A percentile compares a stretch with the other conserved stretches of the same genome.
phyloP scores from a whole-genome alignment of 495 filamentous ascomycete species.

The Penicillium maclennaniae region DNA sequence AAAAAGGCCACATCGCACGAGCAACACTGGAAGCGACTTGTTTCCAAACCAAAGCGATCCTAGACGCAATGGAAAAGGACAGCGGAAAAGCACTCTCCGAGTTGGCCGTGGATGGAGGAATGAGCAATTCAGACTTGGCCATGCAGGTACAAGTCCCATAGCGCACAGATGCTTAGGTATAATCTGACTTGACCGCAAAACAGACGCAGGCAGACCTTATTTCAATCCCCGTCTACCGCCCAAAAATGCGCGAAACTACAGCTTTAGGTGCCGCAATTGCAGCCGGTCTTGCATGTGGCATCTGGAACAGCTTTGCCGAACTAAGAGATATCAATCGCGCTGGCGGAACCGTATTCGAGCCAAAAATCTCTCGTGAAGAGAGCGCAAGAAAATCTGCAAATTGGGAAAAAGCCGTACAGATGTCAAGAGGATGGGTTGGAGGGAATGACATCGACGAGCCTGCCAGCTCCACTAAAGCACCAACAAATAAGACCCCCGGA shows the following conservation, averaged over 20 bases:
- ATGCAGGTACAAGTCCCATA: constrained; percentile 61
- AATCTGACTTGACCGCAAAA: background rate
- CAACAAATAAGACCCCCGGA: background rate
- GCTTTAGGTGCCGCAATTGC: constrained; percentile 91
- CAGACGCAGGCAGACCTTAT: constrained; percentile 44
- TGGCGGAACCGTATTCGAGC: constrained; percentile 70
- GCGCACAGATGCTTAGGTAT: background rate
- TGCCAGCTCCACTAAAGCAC: background rate
- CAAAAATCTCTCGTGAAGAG: constrained; percentile 57
- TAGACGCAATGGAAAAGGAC: constrained; percentile 93
- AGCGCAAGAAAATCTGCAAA: constrained; percentile 62
- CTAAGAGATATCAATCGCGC: constrained; percentile 71
- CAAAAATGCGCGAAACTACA: constrained; percentile 85
- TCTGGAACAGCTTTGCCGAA: constrained; percentile 80
- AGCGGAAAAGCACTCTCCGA: constrained; percentile 73
- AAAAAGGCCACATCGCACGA: constrained; percentile 86
- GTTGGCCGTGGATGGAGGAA: constrained; percentile 88
- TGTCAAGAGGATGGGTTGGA: constrained; percentile 73
- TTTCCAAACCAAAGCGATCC: constrained; percentile 91
- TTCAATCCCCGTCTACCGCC: constrained; percentile 44
- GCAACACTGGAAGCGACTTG: constrained; percentile 94
- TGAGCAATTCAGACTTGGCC: constrained; percentile 87
- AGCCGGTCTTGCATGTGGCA: constrained; percentile 79
- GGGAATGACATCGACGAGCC: background rate
- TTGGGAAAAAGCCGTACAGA: constrained; percentile 83